A percentile compares a stretch with the other conserved stretches of the same genome.
Evolutionary conservation across 345 rosid species (phyloP).

Genomic region (Sisymbrium altissimum): DNA sequence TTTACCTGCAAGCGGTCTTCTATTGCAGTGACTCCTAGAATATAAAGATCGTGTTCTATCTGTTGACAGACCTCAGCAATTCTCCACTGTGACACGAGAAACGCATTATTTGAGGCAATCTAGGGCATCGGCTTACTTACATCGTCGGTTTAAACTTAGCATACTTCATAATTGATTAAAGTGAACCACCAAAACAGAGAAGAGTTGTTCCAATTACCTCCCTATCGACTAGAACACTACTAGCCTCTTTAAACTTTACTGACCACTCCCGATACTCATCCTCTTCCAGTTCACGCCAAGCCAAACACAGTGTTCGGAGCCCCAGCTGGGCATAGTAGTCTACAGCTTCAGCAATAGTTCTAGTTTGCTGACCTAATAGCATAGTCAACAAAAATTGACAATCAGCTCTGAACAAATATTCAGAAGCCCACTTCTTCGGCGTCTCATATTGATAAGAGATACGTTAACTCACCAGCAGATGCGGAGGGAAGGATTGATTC

Average conservation of each 20-base stretch:
- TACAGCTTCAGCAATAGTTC: slow-evolving; percentile 76
- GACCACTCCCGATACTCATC: slow-evolving; percentile 90
- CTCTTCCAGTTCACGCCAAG: slow-evolving; percentile 85
- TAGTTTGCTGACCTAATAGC: slow-evolving; percentile 78
- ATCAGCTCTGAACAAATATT: slow-evolving; percentile 6
- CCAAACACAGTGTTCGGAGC: slow-evolving; percentile 90
- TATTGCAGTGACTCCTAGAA: slow-evolving; percentile 94
- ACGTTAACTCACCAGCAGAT: slow-evolving; percentile 48
- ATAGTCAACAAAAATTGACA: slow-evolving; percentile 11
- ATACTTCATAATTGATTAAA: slow-evolving; percentile 7
- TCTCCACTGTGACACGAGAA: slow-evolving; percentile 70
- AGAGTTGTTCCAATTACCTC: slow-evolving; percentile 58
- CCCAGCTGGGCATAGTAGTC: slow-evolving; percentile 94
- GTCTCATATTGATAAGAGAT: slow-evolving; percentile 14
- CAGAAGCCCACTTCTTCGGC: neutral
- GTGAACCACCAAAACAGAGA: neutral
- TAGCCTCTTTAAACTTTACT: slow-evolving; percentile 86
- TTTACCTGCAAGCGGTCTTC: slow-evolving; percentile 94
- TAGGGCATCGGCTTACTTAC: slow-evolving; percentile 16
- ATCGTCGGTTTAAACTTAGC: neutral
- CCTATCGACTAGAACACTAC: slow-evolving; percentile 87
- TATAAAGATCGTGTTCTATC: slow-evolving; percentile 77
- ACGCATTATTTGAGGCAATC: slow-evolving; percentile 27
- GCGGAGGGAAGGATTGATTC: slow-evolving; percentile 90
- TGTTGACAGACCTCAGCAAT: slow-evolving; percentile 92